Conservation (phyloP, 768 basidiomycete species). For the Lyophyllum atratum region DNA sequence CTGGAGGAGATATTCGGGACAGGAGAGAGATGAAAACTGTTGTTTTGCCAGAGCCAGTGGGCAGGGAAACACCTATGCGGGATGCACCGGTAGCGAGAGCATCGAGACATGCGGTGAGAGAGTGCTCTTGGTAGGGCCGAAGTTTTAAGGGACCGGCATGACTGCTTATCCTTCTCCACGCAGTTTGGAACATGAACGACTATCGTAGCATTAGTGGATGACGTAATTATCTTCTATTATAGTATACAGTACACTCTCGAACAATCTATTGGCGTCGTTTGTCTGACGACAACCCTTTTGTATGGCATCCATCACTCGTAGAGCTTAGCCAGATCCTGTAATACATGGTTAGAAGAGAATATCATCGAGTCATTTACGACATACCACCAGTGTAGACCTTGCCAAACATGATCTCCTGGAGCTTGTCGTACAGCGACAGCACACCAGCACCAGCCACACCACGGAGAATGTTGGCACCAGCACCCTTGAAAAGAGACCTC, state of each 20-base stretch:
- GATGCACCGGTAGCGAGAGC: slow-evolving; percentile 69
- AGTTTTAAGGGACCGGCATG: slow-evolving; percentile 36
- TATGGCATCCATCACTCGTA: too few relatives aligned
- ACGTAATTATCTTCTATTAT: neutral
- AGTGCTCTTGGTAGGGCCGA: slow-evolving; percentile 88
- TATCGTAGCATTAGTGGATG: neutral
- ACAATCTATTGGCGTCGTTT: neutral
- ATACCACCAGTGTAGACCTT: slow-evolving; percentile 97
- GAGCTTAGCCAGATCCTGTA: slow-evolving; percentile 53
- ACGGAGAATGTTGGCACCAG: slow-evolving; percentile 94
- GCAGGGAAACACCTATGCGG: slow-evolving; percentile 82
- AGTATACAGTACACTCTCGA: neutral
- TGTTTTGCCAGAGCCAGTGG: slow-evolving; percentile 88
- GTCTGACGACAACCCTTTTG: slow-evolving; percentile 34
- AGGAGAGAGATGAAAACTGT: slow-evolving; percentile 88
- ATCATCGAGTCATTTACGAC: slow-evolving; percentile 16
- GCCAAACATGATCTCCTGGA: slow-evolving; percentile 95
- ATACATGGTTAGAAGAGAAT: slow-evolving; percentile 1
- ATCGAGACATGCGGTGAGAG: slow-evolving; percentile 73
- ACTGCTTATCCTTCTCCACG: slow-evolving; percentile 4
- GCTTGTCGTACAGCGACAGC: slow-evolving; percentile 97
- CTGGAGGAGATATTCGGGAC: slow-evolving; percentile 55
- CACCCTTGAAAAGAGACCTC: slow-evolving; percentile 98
- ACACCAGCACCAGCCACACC: slow-evolving; percentile 99
- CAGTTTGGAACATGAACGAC: slow-evolving; percentile 8